phyloP scores from a whole-genome alignment of 768 basidiomycete genomes.

The Psilocybe cyanescens region DNA sequence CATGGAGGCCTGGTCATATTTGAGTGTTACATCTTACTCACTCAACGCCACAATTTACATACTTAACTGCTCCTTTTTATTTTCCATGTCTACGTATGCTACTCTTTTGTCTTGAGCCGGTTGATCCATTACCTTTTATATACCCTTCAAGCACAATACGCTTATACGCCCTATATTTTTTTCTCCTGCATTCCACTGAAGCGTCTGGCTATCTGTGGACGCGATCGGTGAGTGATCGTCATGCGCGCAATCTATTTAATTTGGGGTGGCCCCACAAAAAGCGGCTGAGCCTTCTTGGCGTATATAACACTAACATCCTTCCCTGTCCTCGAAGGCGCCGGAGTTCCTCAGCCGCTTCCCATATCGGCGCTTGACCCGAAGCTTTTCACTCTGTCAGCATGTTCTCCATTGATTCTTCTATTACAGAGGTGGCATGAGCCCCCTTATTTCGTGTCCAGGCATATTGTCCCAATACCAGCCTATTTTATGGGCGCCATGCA shows the following conservation, averaged over 20 bases:
- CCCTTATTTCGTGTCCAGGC: too few relatives aligned
- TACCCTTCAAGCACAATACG: conserved; percentile 4
- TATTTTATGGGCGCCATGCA: too few relatives aligned
- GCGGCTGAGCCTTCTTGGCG: background rate
- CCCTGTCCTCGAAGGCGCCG: background rate
- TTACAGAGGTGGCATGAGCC: too few relatives aligned
- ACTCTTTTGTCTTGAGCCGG: conserved; percentile 3
- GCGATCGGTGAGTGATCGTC: conserved; percentile 9
- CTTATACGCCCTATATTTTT: background rate
- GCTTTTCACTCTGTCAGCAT: too few relatives aligned
- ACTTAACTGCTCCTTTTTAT: conserved; percentile 13
- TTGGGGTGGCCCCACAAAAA: background rate
- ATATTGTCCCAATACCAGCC: too few relatives aligned
- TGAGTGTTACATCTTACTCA: conserved; percentile 10
- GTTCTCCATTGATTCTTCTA: too few relatives aligned
- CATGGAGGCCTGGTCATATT: conserved; percentile 19
- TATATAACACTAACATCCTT: background rate
- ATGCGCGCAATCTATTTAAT: background rate
- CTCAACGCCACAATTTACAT: conserved; percentile 18
- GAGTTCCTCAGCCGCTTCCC: too few relatives aligned
- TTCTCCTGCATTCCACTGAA: background rate
- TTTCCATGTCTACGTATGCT: conserved; percentile 7
- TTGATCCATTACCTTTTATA: conserved; percentile 12
- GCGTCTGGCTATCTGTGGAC: background rate
- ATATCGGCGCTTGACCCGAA: too few relatives aligned